These are phyloP conservation scores for Syzygium grande DNA, from an alignment of 345 rosid species.

Conservation along the genomic window DNA sequence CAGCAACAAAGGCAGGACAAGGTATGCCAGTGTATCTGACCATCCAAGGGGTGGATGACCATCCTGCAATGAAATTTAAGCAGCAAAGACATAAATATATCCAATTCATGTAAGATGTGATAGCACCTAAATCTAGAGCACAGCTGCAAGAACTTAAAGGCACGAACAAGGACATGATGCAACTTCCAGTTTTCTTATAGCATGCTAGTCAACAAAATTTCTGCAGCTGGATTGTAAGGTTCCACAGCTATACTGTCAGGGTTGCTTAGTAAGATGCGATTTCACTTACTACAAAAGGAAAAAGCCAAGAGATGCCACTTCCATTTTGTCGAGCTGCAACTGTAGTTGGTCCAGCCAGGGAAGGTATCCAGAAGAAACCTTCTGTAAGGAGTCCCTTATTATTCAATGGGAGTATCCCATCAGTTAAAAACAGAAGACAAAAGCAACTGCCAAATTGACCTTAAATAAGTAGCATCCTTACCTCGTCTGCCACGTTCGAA, in stretches of 20 bases:
- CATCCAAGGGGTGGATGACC: conserved; percentile 99
- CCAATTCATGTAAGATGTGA: neutral
- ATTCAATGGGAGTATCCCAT: conserved; percentile 5
- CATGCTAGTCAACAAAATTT: neutral
- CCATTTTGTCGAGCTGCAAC: conserved; percentile 79
- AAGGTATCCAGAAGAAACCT: conserved; percentile 99
- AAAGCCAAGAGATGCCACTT: conserved; percentile 90
- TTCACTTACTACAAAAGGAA: conserved; percentile 73
- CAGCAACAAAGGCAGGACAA: conserved; percentile 71
- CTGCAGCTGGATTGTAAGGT: neutral
- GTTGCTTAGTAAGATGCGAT: neutral
- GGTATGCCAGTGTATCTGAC: conserved; percentile 88
- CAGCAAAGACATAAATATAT: neutral
- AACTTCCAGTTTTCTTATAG: neutral
- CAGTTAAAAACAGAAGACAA: neutral
- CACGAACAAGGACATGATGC: neutral
- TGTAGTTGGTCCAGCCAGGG: conserved; percentile 92
- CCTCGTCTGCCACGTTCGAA: conserved; percentile 96
- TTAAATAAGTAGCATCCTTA: conserved; percentile 6
- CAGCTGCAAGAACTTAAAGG: neutral
- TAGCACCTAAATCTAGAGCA: neutral
- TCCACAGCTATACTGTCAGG: neutral
- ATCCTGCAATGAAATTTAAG: conserved; percentile 41
- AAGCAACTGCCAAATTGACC: neutral
- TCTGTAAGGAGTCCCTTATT: conserved; percentile 87